Base-by-base conservation (phyloP, 495 filamentous ascomycete species). In the Aspergillus ellipticus region DNA sequence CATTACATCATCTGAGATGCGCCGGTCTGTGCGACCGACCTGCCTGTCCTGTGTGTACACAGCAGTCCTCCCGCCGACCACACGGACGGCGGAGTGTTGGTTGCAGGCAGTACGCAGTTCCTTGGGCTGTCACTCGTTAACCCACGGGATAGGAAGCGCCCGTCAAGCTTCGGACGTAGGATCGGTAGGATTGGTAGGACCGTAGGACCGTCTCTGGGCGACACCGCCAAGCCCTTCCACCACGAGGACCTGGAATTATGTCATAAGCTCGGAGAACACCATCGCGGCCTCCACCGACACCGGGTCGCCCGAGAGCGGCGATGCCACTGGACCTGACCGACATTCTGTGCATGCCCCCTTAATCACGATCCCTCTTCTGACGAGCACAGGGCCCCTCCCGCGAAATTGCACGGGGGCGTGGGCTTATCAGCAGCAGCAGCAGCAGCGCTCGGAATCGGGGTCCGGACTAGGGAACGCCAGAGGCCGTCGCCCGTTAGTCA, bases 401-500 rank as follows among this genome's bases (percentile, higher is more conserved):
- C 31, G 13, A 33, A 33, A 33, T 2, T n/a, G n/a, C n/a, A 39
- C 4, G 13, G 35, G 13, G 35, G 11, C 9, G 11, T n/a, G 21
- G 8, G 16, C 51, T 42, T 42, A 42, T 42, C 37, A 42, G 37
- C 19, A 19, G n/a, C 2, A n/a, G 19, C 43, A 47, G 21, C n/a
- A n/a, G n/a, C n/a, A n/a, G n/a, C n/a, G n/a, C n/a, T n/a, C n/a
- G n/a, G n/a, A n/a, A 4, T 45, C 17, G 42, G 19, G 24, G 24
- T 4, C 24, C 24, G 24, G 24, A 28, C 24, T 28, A 28, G 24
- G 24, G 4, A 7, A 28, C 35, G 35, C 35, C 5, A 46, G 46
- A 13, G 51, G 26, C 42, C 51, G 51, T 46, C 22, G 22, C 51
- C 29, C n/a, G 24, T 48, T 48, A 48, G 45, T 48, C 24, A 48